These are phyloP conservation scores for Cicer yamashitae DNA, from an alignment of 306 rosid genomes.

Conservation along the genomic window DNA sequence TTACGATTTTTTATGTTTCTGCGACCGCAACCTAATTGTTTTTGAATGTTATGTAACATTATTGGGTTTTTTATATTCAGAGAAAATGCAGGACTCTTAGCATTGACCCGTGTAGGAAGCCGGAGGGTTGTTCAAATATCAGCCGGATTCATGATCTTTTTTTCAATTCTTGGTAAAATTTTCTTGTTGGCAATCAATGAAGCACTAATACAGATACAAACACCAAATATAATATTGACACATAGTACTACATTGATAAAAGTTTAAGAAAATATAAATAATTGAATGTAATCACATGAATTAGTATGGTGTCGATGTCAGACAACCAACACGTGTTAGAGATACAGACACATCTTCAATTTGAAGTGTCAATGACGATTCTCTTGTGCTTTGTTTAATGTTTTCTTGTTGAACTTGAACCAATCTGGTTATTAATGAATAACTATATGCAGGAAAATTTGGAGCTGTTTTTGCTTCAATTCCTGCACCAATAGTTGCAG, in stretches of 20 bases:
- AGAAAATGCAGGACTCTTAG: conserved; percentile 93
- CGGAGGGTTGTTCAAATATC: conserved; percentile 97
- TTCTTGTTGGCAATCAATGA: not conserved
- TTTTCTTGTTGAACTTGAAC: conserved; percentile 18
- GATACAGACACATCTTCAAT: not conserved
- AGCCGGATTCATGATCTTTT: conserved; percentile 94
- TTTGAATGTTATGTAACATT: not conserved
- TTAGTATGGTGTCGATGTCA: not conserved
- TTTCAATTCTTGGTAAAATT: conserved; percentile 81
- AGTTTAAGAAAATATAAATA: not conserved
- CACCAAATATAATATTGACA: not conserved
- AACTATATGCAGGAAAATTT: conserved; percentile 70
- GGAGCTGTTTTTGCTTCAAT: conserved; percentile 98
- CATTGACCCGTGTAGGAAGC: conserved; percentile 95
- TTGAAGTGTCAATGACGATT: not conserved
- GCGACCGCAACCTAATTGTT: not conserved
- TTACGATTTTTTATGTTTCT: not conserved
- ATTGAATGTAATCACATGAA: not conserved
- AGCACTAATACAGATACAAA: not conserved
- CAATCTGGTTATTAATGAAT: conserved; percentile 13
- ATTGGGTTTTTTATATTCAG: conserved; percentile 44
- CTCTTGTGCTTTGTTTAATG: conserved; percentile 6
- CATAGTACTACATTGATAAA: not conserved
- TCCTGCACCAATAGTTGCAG: conserved; percentile 89
- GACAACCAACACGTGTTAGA: not conserved